A percentile compares a stretch with the other conserved stretches of the same genome.
Evolutionary conservation across 371 early-diverging fungal genomes (phyloP).

Genomic region (Rhizopus arrhizus): DNA sequence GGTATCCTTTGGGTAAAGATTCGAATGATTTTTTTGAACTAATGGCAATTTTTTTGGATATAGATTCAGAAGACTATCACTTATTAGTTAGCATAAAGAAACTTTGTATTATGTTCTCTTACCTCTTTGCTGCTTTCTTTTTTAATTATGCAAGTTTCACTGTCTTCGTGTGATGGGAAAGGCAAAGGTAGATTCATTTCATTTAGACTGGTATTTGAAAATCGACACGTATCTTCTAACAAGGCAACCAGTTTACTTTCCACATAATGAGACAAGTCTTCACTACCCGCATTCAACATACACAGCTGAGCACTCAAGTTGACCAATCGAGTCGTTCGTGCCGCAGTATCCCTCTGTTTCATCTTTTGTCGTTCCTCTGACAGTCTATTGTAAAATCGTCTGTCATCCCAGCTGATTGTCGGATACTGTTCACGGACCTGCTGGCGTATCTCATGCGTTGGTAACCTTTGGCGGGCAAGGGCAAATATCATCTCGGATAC

Average conservation of each 20-base stretch:
- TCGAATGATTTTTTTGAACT: constrained; percentile 26
- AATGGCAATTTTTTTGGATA: background rate
- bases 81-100: too few relatives aligned
- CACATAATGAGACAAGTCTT: constrained; percentile 52
- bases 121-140: background rate
- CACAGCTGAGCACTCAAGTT: constrained; percentile 39
- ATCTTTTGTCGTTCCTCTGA: constrained; percentile 66
- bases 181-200: constrained; percentile 19
- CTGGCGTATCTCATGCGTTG: constrained; percentile 61
- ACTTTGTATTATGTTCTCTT: background rate
- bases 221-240: constrained; percentile 39
- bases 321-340: constrained; percentile 50
- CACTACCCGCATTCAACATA: constrained; percentile 47
- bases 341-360: constrained; percentile 54
- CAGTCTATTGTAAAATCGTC: constrained; percentile 65
- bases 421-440: constrained; percentile 57
- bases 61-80: background rate
- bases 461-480: constrained; percentile 54
- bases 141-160: background rate
- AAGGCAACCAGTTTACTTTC: constrained; percentile 46
- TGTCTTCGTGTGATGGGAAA: constrained; percentile 1
- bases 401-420: constrained; percentile 63
- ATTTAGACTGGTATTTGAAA: constrained; percentile 26
- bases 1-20: constrained; percentile 35
- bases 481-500: constrained; percentile 61